phyloP scores from a whole-genome alignment of 345 rosid species.

The Kernera saxatilis region DNA sequence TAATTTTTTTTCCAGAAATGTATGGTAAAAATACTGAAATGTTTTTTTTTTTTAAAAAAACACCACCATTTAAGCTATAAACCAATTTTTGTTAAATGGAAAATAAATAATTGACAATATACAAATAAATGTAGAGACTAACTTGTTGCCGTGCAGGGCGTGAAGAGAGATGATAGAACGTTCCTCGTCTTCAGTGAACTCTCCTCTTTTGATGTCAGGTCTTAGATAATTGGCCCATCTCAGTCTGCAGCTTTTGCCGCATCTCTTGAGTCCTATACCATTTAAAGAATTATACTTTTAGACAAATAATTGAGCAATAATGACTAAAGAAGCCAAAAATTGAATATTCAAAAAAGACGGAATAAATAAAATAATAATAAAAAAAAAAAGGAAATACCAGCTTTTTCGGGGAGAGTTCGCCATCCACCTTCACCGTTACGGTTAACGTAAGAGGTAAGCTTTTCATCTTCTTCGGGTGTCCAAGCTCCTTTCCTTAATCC shows the following conservation, averaged over 20 bases:
- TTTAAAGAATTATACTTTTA: neutral
- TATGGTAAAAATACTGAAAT: neutral
- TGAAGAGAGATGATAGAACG: conserved; percentile 39
- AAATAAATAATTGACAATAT: neutral
- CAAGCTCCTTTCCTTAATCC: conserved; percentile 49
- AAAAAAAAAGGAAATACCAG: conserved; percentile 38
- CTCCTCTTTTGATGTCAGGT: conserved; percentile 51
- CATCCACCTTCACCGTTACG: conserved; percentile 48
- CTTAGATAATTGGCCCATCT: conserved; percentile 51
- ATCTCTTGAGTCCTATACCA: conserved; percentile 40
- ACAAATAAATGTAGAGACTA: neutral
- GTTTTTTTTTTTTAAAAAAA: neutral
- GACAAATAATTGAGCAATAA: neutral
- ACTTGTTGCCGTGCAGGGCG: conserved; percentile 49
- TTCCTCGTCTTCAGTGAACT: conserved; percentile 39
- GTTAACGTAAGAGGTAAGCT: conserved; percentile 37
- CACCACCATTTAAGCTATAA: neutral
- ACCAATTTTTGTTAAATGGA: neutral
- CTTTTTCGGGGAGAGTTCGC: conserved; percentile 46
- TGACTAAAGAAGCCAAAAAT: neutral
- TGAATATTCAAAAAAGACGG: conserved; percentile 9
- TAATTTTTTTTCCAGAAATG: neutral
- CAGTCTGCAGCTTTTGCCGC: conserved; percentile 50
- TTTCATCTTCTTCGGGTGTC: conserved; percentile 47
- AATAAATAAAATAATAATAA: neutral